Evolutionary conservation across 257 asterid species (phyloP).

Genomic region (Paulownia fortunei): DNA sequence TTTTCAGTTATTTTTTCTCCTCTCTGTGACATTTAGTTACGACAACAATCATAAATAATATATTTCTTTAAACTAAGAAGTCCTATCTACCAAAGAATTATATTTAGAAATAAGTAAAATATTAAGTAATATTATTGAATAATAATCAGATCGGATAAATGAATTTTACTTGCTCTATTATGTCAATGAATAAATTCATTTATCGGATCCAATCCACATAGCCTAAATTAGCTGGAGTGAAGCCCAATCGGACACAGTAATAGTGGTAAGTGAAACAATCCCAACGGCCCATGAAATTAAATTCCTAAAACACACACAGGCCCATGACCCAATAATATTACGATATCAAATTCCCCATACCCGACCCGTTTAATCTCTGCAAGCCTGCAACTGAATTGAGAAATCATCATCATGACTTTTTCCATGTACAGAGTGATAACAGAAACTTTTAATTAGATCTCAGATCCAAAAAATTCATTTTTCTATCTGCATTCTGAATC

Average conservation of each 20-base stretch:
- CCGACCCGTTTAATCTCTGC: neutral
- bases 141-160: no score
- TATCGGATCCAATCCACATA: neutral
- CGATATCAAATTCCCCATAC: neutral
- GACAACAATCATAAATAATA: no score
- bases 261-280: neutral
- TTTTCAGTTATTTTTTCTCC: no score
- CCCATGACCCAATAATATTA: neutral
- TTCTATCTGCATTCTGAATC: neutral
- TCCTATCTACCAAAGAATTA: no score
- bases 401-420: neutral
- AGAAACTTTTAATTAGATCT: conserved; percentile 2
- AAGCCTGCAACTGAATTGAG: neutral
- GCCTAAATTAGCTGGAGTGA: neutral
- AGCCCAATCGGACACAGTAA: neutral
- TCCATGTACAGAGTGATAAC: neutral
- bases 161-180: no score
- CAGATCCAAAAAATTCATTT: conserved; percentile 18
- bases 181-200: no score
- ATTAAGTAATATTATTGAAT: no score
- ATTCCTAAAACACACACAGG: neutral
- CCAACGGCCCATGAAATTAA: neutral
- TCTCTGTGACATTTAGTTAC: no score
- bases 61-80: no score
- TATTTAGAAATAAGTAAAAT: no score